These are phyloP conservation scores for Suillus discolor DNA, from an alignment of 768 basidiomycete species.

Conservation along the genomic window DNA sequence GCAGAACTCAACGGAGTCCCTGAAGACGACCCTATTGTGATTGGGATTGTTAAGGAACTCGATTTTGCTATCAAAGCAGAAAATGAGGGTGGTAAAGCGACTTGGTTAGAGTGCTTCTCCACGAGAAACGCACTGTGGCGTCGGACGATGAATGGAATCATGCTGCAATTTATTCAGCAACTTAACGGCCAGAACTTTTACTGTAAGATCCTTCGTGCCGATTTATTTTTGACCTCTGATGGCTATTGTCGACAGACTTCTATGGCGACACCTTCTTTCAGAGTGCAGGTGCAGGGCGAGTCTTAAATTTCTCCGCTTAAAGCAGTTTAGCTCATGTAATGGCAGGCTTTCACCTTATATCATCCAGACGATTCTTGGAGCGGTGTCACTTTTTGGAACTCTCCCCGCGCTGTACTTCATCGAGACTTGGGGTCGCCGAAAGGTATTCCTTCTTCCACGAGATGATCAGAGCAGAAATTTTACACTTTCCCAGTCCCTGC, in stretches of 20 bases:
- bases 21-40: slow-evolving; percentile 57
- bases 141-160: slow-evolving; percentile 77
- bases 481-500: slow-evolving; percentile 50
- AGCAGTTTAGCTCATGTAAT: slow-evolving; percentile 1
- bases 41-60: slow-evolving; percentile 65
- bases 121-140: slow-evolving; percentile 68
- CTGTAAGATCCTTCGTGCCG: slow-evolving; percentile 43
- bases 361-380: slow-evolving; percentile 78
- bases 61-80: slow-evolving; percentile 66
- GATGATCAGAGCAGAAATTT: not conserved
- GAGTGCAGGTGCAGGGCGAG: slow-evolving; percentile 65
- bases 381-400: slow-evolving; percentile 70
- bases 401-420: slow-evolving; percentile 70
- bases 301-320: not conserved
- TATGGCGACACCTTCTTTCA: slow-evolving; percentile 86
- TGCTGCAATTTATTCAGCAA: slow-evolving; percentile 81
- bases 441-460: slow-evolving; percentile 36
- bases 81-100: slow-evolving; percentile 80
- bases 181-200: slow-evolving; percentile 83
- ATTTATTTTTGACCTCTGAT: slow-evolving; percentile 18
- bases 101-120: slow-evolving; percentile 80
- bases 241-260: slow-evolving; percentile 51
- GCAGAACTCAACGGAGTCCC: slow-evolving; percentile 67
- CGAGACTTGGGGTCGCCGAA: slow-evolving; percentile 74
- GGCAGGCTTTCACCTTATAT: slow-evolving; percentile 63